Conservation (phyloP, 164 flowering plant genomes). For the Houttuynia cordata region DNA sequence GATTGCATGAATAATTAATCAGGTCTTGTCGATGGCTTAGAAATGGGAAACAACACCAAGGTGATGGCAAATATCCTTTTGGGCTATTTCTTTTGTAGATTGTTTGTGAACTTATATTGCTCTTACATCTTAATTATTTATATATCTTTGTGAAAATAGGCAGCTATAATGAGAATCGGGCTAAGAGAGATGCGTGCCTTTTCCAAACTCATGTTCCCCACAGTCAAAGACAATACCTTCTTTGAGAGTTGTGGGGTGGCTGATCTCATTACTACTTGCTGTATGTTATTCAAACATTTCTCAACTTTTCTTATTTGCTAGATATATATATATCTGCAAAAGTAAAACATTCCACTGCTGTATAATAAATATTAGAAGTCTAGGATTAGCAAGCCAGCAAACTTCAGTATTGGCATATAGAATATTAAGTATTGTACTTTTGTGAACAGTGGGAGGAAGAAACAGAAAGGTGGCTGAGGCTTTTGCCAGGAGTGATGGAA, state of each 20-base stretch:
- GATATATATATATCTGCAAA: background rate
- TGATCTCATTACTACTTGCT: constrained; percentile 90
- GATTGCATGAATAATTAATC: constrained; percentile 5
- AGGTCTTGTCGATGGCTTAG: constrained; percentile 95
- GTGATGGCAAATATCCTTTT: constrained; percentile 14
- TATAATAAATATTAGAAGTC: too few species aligned
- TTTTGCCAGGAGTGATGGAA: constrained; percentile 77
- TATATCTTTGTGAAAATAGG: constrained; percentile 24
- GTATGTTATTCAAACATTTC: constrained; percentile 32
- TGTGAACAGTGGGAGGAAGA: constrained; percentile 85
- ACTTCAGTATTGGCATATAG: background rate
- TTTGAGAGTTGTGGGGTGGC: constrained; percentile 99
- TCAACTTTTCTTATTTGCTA: background rate
- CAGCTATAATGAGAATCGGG: constrained; percentile 97
- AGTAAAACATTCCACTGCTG: background rate
- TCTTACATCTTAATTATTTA: background rate
- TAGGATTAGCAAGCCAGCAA: background rate
- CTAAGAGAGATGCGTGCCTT: constrained; percentile 85
- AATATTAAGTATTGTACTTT: background rate
- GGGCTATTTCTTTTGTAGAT: background rate
- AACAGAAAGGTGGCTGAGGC: constrained; percentile 96
- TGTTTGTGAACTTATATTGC: background rate
- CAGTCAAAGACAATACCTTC: constrained; percentile 81
- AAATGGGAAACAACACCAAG: constrained; percentile 97
- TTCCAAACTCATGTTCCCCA: constrained; percentile 77